A percentile compares a stretch with the other conserved stretches of the same genome.
Conservation (phyloP, 192 early-diverging fungal species). For the Coemansia sp. region DNA sequence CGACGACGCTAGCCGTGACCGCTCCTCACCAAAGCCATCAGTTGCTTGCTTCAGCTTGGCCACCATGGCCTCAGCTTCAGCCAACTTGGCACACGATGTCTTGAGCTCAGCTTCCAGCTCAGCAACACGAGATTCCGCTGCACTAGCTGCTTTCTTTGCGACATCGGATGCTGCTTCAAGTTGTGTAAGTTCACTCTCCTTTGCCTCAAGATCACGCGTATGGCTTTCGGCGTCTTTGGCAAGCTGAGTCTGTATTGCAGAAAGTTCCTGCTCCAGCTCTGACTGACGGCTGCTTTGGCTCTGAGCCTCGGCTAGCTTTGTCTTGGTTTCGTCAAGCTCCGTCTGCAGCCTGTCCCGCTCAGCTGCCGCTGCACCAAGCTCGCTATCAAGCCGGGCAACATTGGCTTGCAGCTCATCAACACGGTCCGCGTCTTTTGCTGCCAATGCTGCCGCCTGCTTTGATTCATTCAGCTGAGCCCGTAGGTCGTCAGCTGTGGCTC, state of each 20-base stretch:
- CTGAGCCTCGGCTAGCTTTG: not conserved
- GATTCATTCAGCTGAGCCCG: constrained; percentile 14
- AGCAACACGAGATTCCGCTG: constrained; percentile 3
- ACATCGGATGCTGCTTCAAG: constrained; percentile 8
- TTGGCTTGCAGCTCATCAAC: not conserved
- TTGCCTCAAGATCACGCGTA: not conserved
- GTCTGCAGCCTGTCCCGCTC: not conserved
- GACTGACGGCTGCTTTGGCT: not conserved
- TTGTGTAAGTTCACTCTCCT: constrained; percentile 6
- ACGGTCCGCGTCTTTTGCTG: not conserved
- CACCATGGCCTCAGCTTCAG: not conserved
- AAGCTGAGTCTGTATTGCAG: not conserved
- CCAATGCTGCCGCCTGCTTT: constrained; percentile 5
- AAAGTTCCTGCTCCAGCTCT: not conserved
- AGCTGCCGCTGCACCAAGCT: not conserved
- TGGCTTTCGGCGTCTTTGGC: not conserved
- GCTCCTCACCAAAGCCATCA: constrained; percentile 18
- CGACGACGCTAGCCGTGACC: constrained; percentile 25
- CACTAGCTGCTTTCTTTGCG: not conserved
- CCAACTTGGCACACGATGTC: not conserved
- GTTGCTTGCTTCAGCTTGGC: constrained; percentile 2
- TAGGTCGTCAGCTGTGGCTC: not conserved
- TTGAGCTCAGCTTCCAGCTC: constrained; percentile 11
- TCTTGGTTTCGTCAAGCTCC: not conserved
- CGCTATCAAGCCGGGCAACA: not conserved